Evolutionary conservation across 2,329 filamentous ascomycete genomes (phyloP).

Genomic region (Colletotrichum theobromicola): DNA sequence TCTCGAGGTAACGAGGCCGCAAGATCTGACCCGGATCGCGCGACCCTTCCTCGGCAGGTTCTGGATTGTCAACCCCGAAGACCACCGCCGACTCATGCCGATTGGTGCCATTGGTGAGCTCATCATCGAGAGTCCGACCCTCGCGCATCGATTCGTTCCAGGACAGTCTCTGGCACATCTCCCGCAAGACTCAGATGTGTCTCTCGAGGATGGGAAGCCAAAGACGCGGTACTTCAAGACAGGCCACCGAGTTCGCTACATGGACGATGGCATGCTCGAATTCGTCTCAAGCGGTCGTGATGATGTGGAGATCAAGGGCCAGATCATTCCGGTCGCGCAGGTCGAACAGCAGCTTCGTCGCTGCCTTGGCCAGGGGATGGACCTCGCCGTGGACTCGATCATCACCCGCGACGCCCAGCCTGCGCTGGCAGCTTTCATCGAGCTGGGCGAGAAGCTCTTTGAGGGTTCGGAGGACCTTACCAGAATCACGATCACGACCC

Average conservation of each 20-base stretch:
- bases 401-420: slow-evolving; percentile 47
- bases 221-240: slow-evolving; percentile 52
- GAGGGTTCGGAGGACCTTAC: slow-evolving; percentile 42
- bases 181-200: slow-evolving; percentile 22
- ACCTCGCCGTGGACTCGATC: slow-evolving; percentile 54
- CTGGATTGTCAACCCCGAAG: slow-evolving; percentile 58
- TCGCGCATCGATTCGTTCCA: slow-evolving; percentile 42
- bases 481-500: slow-evolving; percentile 42
- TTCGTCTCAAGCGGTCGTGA: slow-evolving; percentile 51
- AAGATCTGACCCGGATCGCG: slow-evolving; percentile 47
- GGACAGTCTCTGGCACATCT: slow-evolving; percentile 32
- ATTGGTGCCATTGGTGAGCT: slow-evolving; percentile 63
- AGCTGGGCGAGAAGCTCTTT: slow-evolving; percentile 46
- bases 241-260: slow-evolving; percentile 54
- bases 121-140: slow-evolving; percentile 62
- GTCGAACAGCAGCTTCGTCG: slow-evolving; percentile 53
- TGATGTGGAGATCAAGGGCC: slow-evolving; percentile 44
- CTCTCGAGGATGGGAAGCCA: slow-evolving; percentile 28
- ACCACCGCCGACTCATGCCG: slow-evolving; percentile 55
- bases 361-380: slow-evolving; percentile 50
- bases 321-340: slow-evolving; percentile 44
- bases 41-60: slow-evolving; percentile 54
- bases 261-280: slow-evolving; percentile 52
- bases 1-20: slow-evolving; percentile 42
- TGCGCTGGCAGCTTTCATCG: slow-evolving; percentile 54